phyloP scores from a whole-genome alignment of 139 green algal species.

The Chlorokybus atmophyticus region DNA sequence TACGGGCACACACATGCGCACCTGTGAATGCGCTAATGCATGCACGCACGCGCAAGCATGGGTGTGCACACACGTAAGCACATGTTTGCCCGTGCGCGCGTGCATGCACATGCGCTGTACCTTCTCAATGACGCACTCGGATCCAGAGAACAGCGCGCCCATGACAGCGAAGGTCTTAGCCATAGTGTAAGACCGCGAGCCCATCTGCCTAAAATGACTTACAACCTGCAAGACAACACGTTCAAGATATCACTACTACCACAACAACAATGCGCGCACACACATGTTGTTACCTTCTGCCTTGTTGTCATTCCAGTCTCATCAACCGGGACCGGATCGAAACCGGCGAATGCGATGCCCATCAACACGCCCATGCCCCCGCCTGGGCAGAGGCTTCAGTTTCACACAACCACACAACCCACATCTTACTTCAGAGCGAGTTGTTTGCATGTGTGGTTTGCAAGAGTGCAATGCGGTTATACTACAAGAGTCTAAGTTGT shows the following conservation, averaged over 20 bases:
- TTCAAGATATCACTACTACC: too few species aligned
- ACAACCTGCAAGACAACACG: background rate
- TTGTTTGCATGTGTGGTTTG: too few species aligned
- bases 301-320: constrained; percentile 9
- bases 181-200: constrained; percentile 8
- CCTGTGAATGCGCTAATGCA: too few species aligned
- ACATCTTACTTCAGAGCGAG: too few species aligned
- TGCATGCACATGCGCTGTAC: too few species aligned
- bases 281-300: background rate
- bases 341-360: constrained; percentile 7
- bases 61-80: too few species aligned
- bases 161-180: constrained; percentile 84
- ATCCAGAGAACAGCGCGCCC: constrained; percentile 75
- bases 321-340: constrained; percentile 5
- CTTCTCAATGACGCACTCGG: constrained; percentile 90
- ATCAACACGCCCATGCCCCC: constrained; percentile 10
- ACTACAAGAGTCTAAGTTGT: background rate
- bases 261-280: background rate
- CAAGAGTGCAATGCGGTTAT: background rate
- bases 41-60: too few species aligned
- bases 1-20: too few species aligned
- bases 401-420: too few species aligned
- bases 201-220: background rate
- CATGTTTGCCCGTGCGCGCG: too few species aligned
- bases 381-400: constrained; percentile 3